Evolutionary conservation across 495 filamentous ascomycete genomes (phyloP).

Genomic region (Tuber borchii): DNA sequence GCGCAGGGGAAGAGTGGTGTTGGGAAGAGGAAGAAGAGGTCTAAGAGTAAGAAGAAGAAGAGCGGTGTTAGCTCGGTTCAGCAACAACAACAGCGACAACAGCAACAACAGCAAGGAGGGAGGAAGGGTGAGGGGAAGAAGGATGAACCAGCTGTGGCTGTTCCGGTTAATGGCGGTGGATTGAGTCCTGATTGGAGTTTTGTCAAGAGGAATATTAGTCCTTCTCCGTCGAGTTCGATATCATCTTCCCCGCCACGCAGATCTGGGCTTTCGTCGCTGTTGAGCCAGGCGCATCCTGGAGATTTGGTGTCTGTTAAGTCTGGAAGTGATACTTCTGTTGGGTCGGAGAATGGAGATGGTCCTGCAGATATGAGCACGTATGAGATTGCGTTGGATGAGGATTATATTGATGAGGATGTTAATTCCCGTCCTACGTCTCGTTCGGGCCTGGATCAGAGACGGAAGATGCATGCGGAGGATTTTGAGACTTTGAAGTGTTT

Average conservation of each 20-base stretch:
- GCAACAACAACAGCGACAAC: neutral
- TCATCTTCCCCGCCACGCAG: conserved; percentile 42
- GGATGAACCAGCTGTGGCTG: neutral
- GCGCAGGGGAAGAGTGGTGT: conserved; percentile 4
- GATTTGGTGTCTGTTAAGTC: conserved; percentile 26
- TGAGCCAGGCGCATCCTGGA: conserved; percentile 36
- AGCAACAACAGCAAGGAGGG: conserved; percentile 8
- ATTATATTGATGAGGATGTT: conserved; percentile 75
- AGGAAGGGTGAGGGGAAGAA: conserved; percentile 18
- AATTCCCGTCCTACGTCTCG: conserved; percentile 36
- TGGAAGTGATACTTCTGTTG: conserved; percentile 52
- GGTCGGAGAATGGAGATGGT: conserved; percentile 53
- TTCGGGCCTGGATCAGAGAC: conserved; percentile 37
- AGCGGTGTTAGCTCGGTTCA: neutral
- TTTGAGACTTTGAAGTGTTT: conserved; percentile 92
- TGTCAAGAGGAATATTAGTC: conserved; percentile 26
- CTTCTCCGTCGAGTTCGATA: conserved; percentile 40
- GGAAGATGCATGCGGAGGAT: conserved; percentile 86
- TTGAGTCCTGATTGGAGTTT: conserved; percentile 32
- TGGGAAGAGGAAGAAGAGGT: conserved; percentile 36
- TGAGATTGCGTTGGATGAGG: conserved; percentile 78
- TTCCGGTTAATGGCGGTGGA: conserved; percentile 4
- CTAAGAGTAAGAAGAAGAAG: conserved; percentile 13
- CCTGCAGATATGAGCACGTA: conserved; percentile 64
- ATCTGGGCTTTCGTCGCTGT: conserved; percentile 25